A percentile compares a stretch with the other conserved stretches of the same genome.
phyloP scores from a whole-genome alignment of 768 basidiomycete genomes.

The Russula emetica region DNA sequence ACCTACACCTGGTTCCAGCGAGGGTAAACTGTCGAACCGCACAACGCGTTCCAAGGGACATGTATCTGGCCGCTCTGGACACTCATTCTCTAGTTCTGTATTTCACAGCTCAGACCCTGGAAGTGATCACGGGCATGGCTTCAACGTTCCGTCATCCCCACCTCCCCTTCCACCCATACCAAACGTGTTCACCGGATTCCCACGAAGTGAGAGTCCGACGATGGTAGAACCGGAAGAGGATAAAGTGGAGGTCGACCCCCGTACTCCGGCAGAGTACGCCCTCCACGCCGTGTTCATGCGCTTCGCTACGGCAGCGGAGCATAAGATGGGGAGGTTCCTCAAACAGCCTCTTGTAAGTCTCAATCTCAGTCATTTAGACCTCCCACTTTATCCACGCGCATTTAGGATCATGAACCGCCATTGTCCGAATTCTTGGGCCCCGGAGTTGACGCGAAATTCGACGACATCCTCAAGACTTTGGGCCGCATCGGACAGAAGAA shows the following conservation, averaged over 20 bases:
- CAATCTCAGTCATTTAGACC: not conserved
- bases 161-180: conserved; percentile 80
- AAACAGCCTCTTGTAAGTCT: conserved; percentile 58
- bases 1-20: conserved; percentile 54
- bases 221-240: conserved; percentile 48
- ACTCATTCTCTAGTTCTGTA: conserved; percentile 72
- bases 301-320: conserved; percentile 75
- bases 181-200: conserved; percentile 43
- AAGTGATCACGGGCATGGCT: conserved; percentile 56
- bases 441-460: conserved; percentile 71
- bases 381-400: not conserved
- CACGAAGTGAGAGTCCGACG: conserved; percentile 49
- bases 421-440: conserved; percentile 67
- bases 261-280: conserved; percentile 84
- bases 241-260: conserved; percentile 63
- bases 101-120: conserved; percentile 67
- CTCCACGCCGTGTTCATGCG: conserved; percentile 84
- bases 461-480: conserved; percentile 78
- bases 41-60: conserved; percentile 53
- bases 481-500: conserved; percentile 83
- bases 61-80: conserved; percentile 62
- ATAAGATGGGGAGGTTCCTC: conserved; percentile 73
- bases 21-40: conserved; percentile 37
- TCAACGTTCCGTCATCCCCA: conserved; percentile 47
- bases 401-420: conserved; percentile 64